Evolutionary conservation across 768 basidiomycete genomes (phyloP).

Genomic region (Pleurotus citrinopileatus): DNA sequence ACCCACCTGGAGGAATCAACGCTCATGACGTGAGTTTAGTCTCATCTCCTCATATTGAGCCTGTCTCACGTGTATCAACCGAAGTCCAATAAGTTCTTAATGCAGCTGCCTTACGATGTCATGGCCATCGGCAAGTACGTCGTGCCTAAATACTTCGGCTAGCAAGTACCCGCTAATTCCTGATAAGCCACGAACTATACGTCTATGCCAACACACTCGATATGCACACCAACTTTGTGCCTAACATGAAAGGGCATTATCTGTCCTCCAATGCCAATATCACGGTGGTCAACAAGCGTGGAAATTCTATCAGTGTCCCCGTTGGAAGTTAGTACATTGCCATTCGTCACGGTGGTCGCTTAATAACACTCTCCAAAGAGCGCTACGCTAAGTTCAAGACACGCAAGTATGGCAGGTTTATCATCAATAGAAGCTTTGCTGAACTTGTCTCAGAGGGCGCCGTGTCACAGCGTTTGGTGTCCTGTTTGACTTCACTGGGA

Average conservation of each 20-base stretch:
- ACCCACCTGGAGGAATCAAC: slow-evolving; percentile 63
- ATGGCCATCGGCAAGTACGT: slow-evolving; percentile 81
- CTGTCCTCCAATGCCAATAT: slow-evolving; percentile 86
- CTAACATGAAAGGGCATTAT: slow-evolving; percentile 66
- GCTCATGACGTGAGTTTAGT: slow-evolving; percentile 59
- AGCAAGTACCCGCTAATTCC: neutral
- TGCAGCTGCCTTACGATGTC: slow-evolving; percentile 74
- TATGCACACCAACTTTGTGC: slow-evolving; percentile 67
- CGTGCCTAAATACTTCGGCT: neutral
- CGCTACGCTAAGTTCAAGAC: slow-evolving; percentile 74
- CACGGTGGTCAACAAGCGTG: slow-evolving; percentile 48
- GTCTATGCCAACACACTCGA: slow-evolving; percentile 62
- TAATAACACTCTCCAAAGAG: slow-evolving; percentile 27
- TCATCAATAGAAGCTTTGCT: too few relatives aligned
- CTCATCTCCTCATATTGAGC: too few relatives aligned
- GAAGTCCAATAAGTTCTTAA: slow-evolving; percentile 70
- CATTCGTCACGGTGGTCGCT: neutral
- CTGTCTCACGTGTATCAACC: too few relatives aligned
- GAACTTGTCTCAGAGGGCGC: slow-evolving; percentile 42
- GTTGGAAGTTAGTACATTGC: slow-evolving; percentile 28
- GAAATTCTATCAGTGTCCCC: slow-evolving; percentile 29
- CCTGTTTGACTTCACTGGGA: slow-evolving; percentile 71
- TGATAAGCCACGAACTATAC: slow-evolving; percentile 73
- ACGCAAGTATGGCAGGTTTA: slow-evolving; percentile 44
- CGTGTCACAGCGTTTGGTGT: slow-evolving; percentile 79